Base-by-base conservation (phyloP, 2,329 filamentous ascomycete genomes). In the Fusarium mangiferae region DNA sequence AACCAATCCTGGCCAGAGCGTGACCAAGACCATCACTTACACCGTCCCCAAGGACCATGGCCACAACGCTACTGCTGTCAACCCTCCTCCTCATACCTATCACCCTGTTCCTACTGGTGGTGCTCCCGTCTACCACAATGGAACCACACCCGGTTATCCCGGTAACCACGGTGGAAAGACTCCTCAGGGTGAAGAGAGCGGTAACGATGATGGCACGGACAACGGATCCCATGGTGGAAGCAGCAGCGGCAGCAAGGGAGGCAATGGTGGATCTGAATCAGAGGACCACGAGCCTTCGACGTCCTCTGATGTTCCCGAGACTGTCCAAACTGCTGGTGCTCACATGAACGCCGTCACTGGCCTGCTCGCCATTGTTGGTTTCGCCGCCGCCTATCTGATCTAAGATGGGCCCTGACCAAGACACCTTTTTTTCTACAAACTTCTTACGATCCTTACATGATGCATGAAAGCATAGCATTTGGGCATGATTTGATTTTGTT, bases 351-450 rank as follows among this genome's bases (percentile, higher is more conserved):
- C 72, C 11, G 80, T 78, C 45, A 81, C 80, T 36, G 80, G 81
- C 28, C 77, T 82, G 17, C 78, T 84, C 30, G 85, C 81, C 12
- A 77, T 81, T 18, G 76, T 83, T 30, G 86, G 84, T 28, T 65
- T 85, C 38, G 73, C 82, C 15, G 84, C 80, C 52, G 84, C 79
- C 61, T 84, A 81, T 74, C 78, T 87, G 65, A 66, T 87, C 60
- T 88, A 83, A 83, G 55, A 28, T 44, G 54, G 48, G 35, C 35
- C 55, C 42, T 60, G 45, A 42, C 48, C 26, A 39, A 20, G 46
- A 48, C 20, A 46, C 26, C 35, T 39, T 44, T 62, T 38, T 44
- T 20, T 22, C 26, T 48, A 22, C 45, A 66, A 72, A 63, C 48
- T 73, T 69, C 65, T 70, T 66, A 76, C 73, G 73, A 76, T 75